Evolutionary conservation across 208 protist genomes (phyloP).

Genomic region (Trypanosoma platydactyli): DNA sequence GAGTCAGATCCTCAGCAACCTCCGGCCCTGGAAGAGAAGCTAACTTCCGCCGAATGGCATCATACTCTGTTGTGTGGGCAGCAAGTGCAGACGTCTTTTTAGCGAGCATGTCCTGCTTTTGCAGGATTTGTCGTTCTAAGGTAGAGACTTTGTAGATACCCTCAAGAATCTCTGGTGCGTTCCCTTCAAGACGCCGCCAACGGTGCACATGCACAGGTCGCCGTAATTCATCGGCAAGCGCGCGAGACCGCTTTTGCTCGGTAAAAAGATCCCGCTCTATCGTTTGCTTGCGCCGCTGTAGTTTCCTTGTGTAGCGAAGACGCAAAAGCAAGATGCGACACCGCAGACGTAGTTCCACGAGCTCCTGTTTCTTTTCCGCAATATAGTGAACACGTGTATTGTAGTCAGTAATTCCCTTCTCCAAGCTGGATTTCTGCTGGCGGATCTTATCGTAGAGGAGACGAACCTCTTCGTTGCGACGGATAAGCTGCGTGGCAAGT

Average conservation of each 20-base stretch:
- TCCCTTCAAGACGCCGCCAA: slow-evolving; percentile 97
- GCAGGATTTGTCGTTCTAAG: slow-evolving; percentile 96
- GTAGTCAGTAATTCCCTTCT: slow-evolving; percentile 96
- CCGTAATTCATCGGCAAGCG: slow-evolving; percentile 96
- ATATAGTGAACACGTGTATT: slow-evolving; percentile 88
- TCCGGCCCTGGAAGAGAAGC: slow-evolving; percentile 95
- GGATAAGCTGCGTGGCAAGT: slow-evolving; percentile 95
- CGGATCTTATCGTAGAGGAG: slow-evolving; percentile 98
- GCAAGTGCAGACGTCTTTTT: slow-evolving; percentile 89
- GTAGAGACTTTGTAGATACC: slow-evolving; percentile 97
- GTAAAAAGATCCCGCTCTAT: slow-evolving; percentile 92
- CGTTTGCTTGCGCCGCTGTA: slow-evolving; percentile 87
- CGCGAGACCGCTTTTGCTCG: slow-evolving; percentile 90
- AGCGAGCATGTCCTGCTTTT: slow-evolving; percentile 94
- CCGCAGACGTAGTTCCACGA: slow-evolving; percentile 92
- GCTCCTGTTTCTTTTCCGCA: slow-evolving; percentile 77
- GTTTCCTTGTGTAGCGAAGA: slow-evolving; percentile 79
- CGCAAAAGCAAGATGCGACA: slow-evolving; percentile 80
- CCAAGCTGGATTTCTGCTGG: slow-evolving; percentile 93
- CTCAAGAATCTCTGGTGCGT: slow-evolving; percentile 93
- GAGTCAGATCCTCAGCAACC: slow-evolving; percentile 94
- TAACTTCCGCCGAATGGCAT: slow-evolving; percentile 91
- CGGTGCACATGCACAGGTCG: slow-evolving; percentile 98
- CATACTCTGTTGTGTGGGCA: slow-evolving; percentile 90
- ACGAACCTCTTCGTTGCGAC: slow-evolving; percentile 96